Evolutionary conservation across 2,329 filamentous ascomycete genomes (phyloP).

Genomic region (Neofusicoccum parvum): DNA sequence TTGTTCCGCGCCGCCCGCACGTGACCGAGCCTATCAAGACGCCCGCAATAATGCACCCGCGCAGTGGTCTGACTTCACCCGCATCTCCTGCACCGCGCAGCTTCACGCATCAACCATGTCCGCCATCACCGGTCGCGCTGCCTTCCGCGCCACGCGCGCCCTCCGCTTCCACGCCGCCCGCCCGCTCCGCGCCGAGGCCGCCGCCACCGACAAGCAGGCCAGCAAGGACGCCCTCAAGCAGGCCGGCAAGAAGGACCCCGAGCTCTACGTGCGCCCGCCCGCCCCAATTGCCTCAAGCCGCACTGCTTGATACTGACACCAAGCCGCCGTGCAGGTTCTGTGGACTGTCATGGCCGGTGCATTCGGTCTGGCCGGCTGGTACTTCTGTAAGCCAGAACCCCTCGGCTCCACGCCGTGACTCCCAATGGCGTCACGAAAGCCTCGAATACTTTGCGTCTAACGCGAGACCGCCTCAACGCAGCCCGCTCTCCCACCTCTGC

Average conservation of each 20-base stretch:
- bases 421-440: conserved; percentile 3
- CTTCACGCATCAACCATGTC: conserved; percentile 40
- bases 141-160: conserved; percentile 47
- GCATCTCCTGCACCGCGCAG: conserved; percentile 24
- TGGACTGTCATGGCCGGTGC: conserved; percentile 87
- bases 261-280: conserved; percentile 66
- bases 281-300: conserved; percentile 24
- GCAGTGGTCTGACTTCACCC: conserved; percentile 13
- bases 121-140: conserved; percentile 48
- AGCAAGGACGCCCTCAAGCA: conserved; percentile 57
- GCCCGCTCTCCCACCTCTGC: conserved; percentile 82
- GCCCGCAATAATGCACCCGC: not conserved
- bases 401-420: not conserved
- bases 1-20: conserved; percentile 1
- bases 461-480: conserved; percentile 37
- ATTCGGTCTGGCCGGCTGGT: conserved; percentile 86
- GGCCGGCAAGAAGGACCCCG: conserved; percentile 70
- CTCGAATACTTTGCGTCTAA: not conserved
- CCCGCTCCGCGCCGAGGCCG: conserved; percentile 34
- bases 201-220: conserved; percentile 47
- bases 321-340: conserved; percentile 66
- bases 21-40: conserved; percentile 15
- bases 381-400: conserved; percentile 65
- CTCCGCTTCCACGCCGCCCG: conserved; percentile 44
- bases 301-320: not conserved